Evolutionary conservation across 768 basidiomycete genomes (phyloP).

Genomic region (Rhizopogon roseolus): DNA sequence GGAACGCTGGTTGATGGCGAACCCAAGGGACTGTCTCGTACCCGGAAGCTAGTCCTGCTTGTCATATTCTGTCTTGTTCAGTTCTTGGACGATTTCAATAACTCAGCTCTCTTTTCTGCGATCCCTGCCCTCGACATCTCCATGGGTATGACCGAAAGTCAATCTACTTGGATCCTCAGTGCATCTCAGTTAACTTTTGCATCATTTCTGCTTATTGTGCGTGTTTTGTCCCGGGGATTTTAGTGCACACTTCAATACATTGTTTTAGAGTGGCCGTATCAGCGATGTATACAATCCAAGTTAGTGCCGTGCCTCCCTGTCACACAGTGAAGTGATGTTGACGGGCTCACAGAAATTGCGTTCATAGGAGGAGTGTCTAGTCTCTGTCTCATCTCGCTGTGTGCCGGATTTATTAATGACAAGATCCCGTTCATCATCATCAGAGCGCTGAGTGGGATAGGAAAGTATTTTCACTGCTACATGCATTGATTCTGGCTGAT

Average conservation of each 20-base stretch:
- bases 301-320: slow-evolving; percentile 10
- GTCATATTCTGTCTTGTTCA: slow-evolving; percentile 35
- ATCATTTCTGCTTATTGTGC: slow-evolving; percentile 33
- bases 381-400: slow-evolving; percentile 40
- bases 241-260: not conserved
- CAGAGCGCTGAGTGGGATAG: slow-evolving; percentile 46
- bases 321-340: not conserved
- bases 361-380: slow-evolving; percentile 37
- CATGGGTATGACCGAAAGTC: slow-evolving; percentile 16
- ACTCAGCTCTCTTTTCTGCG: slow-evolving; percentile 35
- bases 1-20: slow-evolving; percentile 2
- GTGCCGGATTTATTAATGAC: slow-evolving; percentile 39
- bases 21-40: slow-evolving; percentile 12
- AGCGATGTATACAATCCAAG: slow-evolving; percentile 39
- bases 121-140: slow-evolving; percentile 28
- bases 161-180: slow-evolving; percentile 36
- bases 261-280: slow-evolving; percentile 31
- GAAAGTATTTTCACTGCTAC: slow-evolving; percentile 16
- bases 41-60: slow-evolving; percentile 27
- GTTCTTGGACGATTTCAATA: slow-evolving; percentile 41
- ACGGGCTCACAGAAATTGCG: slow-evolving; percentile 25
- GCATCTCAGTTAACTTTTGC: slow-evolving; percentile 41
- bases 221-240: slow-evolving; percentile 7
- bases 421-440: slow-evolving; percentile 46
- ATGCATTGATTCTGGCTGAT: slow-evolving; percentile 1